Evolutionary conservation across 345 rosid genomes (phyloP).

Genomic region (Eucalyptus regnans): DNA sequence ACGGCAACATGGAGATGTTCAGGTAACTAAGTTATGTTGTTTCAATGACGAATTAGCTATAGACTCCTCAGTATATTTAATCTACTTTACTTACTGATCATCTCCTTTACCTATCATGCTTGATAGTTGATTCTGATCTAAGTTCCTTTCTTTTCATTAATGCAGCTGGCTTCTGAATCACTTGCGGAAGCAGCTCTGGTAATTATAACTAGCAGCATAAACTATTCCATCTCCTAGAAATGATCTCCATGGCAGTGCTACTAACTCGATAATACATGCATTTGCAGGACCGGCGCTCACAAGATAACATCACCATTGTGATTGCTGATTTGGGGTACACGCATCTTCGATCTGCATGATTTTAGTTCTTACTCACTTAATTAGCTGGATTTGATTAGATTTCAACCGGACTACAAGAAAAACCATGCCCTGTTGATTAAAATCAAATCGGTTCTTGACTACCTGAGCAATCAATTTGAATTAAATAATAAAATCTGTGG

Average conservation of each 20-base stretch:
- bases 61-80: neutral
- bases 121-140: neutral
- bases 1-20: slow-evolving; percentile 85
- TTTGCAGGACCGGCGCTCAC: slow-evolving; percentile 63
- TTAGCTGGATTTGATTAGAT: neutral
- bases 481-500: neutral
- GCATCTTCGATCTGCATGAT: neutral
- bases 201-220: neutral
- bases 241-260: neutral
- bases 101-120: neutral
- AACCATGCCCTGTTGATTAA: neutral
- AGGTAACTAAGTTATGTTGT: slow-evolving; percentile 21
- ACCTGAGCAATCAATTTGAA: neutral
- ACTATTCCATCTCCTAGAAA: neutral
- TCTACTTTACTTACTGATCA: neutral
- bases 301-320: slow-evolving; percentile 70
- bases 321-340: slow-evolving; percentile 85
- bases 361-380: neutral
- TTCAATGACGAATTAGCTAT: neutral
- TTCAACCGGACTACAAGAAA: neutral
- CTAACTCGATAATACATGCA: neutral
- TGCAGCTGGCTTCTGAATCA: slow-evolving; percentile 80
- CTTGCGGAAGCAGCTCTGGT: slow-evolving; percentile 78
- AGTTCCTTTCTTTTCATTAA: slow-evolving; percentile 4
- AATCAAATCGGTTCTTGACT: neutral